Conservation (phyloP, 2,329 filamentous ascomycete species). For the Phaeosphaeriaceae sp. region DNA sequence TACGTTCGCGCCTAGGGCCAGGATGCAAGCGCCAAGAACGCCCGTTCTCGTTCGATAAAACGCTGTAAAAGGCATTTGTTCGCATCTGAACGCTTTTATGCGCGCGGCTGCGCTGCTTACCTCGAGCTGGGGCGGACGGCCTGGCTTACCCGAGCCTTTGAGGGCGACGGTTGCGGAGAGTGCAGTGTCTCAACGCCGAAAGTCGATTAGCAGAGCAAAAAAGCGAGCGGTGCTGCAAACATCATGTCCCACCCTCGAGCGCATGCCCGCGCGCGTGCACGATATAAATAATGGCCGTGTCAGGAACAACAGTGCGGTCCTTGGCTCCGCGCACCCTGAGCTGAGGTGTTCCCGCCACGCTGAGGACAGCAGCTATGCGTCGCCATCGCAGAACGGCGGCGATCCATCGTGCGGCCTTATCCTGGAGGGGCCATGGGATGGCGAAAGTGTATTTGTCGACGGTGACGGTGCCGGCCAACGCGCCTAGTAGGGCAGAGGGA, state of each 20-base stretch:
- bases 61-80: conserved; percentile 9
- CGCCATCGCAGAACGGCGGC: conserved; percentile 31
- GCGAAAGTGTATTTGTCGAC: conserved; percentile 37
- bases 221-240: conserved; percentile 1
- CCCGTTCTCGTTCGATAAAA: conserved; percentile 10
- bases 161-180: conserved; percentile 13
- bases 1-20: conserved; percentile 17
- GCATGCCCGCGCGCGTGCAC: conserved; percentile 11
- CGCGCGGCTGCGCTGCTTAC: conserved; percentile 31
- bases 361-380: conserved; percentile 31
- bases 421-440: conserved; percentile 32
- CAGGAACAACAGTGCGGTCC: conserved; percentile 22
- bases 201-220: conserved; percentile 1
- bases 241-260: conserved; percentile 2
- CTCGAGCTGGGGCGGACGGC: conserved; percentile 17
- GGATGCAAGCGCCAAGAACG: conserved; percentile 5
- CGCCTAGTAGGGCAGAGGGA: conserved; percentile 33
- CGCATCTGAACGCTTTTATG: conserved; percentile 11
- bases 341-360: conserved; percentile 39
- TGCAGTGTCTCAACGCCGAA: conserved; percentile 10
- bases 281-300: conserved; percentile 31
- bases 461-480: conserved; percentile 27
- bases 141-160: conserved; percentile 19
- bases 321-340: conserved; percentile 39
- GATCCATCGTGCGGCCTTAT: conserved; percentile 28